Conservation (phyloP, 305 asterid species). For the Nicotiana rustica region DNA sequence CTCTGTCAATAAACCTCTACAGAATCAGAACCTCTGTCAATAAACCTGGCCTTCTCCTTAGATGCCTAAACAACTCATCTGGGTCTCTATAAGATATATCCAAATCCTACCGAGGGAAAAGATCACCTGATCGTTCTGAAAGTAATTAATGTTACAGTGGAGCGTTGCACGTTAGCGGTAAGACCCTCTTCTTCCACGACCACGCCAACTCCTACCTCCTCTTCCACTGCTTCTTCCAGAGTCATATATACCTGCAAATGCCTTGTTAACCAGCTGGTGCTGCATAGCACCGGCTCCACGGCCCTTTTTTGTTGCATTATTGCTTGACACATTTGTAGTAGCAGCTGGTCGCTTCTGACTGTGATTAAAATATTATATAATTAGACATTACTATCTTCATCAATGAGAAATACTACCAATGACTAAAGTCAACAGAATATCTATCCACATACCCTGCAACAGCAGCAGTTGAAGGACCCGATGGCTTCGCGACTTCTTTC, state of each 20-base stretch:
- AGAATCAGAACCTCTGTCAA: too few relatives aligned
- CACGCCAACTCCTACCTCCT: slow-evolving; percentile 48
- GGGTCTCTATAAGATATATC: slow-evolving; percentile 8
- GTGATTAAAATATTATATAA: slow-evolving; percentile 36
- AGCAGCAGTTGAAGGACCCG: slow-evolving; percentile 50
- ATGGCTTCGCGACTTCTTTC: slow-evolving; percentile 73
- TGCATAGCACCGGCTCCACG: slow-evolving; percentile 72
- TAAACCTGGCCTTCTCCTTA: not conserved
- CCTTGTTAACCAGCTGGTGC: slow-evolving; percentile 78
- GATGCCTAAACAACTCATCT: slow-evolving; percentile 2
- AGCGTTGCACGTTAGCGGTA: slow-evolving; percentile 38
- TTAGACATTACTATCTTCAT: not conserved
- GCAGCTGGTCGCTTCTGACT: slow-evolving; percentile 70
- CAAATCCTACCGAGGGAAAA: not conserved
- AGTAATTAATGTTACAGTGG: slow-evolving; percentile 3
- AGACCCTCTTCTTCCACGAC: slow-evolving; percentile 70
- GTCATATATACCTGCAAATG: slow-evolving; percentile 69
- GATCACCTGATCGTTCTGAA: not conserved
- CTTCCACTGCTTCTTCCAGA: slow-evolving; percentile 57
- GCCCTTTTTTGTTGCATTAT: slow-evolving; percentile 61
- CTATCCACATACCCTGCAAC: slow-evolving; percentile 59
- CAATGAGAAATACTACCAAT: not conserved
- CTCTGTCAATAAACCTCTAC: not conserved
- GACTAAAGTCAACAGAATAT: slow-evolving; percentile 27
- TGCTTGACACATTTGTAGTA: slow-evolving; percentile 56